phyloP scores from a whole-genome alignment of 1,284 basidiomycete genomes.

The Trichosporon ovoides region DNA sequence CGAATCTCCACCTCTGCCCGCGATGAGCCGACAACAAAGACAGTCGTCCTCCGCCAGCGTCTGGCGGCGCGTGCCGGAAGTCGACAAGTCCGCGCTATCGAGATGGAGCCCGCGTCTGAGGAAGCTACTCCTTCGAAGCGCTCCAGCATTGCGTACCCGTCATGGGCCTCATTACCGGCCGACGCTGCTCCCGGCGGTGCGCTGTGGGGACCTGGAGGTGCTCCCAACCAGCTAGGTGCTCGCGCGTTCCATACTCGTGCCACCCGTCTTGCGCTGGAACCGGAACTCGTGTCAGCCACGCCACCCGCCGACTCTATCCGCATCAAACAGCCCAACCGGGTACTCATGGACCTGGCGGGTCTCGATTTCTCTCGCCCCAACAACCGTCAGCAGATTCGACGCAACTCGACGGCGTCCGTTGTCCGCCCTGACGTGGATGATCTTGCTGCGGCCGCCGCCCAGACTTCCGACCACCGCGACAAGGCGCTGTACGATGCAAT shows the following conservation, averaged over 20 bases:
- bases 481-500: constrained; percentile 5
- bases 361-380: constrained; percentile 27
- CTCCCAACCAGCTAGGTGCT: constrained; percentile 16
- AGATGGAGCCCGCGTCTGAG: constrained; percentile 19
- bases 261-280: background rate
- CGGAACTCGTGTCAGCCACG: constrained; percentile 9
- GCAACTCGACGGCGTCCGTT: constrained; percentile 32
- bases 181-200: constrained; percentile 16
- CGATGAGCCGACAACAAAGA: constrained; percentile 12
- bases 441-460: background rate
- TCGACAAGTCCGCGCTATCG: constrained; percentile 23
- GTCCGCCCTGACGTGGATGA: constrained; percentile 13
- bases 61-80: constrained; percentile 23
- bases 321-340: constrained; percentile 31
- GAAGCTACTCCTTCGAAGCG: background rate
- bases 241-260: constrained; percentile 29
- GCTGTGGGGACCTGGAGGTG: constrained; percentile 17
- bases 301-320: constrained; percentile 16
- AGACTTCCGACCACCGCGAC: constrained; percentile 4
- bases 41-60: constrained; percentile 16
- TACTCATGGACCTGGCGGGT: constrained; percentile 43
- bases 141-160: constrained; percentile 16
- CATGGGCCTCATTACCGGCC: constrained; percentile 16
- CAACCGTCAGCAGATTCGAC: constrained; percentile 22
- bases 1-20: constrained; percentile 11